Conservation (phyloP, 148 eudicot species). For the Vaccinium darrowii region DNA sequence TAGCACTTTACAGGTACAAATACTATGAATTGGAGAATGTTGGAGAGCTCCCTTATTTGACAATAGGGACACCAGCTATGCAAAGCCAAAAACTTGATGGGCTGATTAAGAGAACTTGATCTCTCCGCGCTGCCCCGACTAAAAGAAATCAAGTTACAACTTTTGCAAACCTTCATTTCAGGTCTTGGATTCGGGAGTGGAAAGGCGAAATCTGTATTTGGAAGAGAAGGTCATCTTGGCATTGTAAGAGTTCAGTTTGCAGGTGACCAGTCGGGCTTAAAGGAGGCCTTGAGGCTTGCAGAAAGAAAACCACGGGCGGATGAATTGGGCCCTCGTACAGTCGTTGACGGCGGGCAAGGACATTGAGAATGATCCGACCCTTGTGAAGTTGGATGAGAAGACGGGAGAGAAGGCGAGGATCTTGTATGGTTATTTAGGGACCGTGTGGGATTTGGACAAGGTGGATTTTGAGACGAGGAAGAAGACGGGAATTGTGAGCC, state of each 20-base stretch:
- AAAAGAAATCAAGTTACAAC: conserved; percentile 1
- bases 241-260: conserved; percentile 65
- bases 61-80: background rate
- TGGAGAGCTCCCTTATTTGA: background rate
- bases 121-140: background rate
- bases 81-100: background rate
- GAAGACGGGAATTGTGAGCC: conserved; percentile 67
- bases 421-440: conserved; percentile 76
- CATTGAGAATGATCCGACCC: conserved; percentile 71
- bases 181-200: conserved; percentile 78
- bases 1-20: background rate
- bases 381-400: conserved; percentile 58
- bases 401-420: conserved; percentile 74
- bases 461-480: conserved; percentile 69
- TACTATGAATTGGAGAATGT: background rate
- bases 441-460: conserved; percentile 70
- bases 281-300: conserved; percentile 73
- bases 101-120: background rate
- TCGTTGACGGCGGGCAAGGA: conserved; percentile 43
- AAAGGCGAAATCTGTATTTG: conserved; percentile 74
- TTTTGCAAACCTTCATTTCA: conserved; percentile 28
- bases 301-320: conserved; percentile 75
- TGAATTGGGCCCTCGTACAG: conserved; percentile 65
- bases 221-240: conserved; percentile 82
- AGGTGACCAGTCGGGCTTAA: conserved; percentile 67